Percentiles rank a stretch among this genome's conserved stretches.
These are phyloP conservation scores for Huntiella omanensis DNA, from an alignment of 2,329 filamentous ascomycete genomes.

Conservation along the genomic window DNA sequence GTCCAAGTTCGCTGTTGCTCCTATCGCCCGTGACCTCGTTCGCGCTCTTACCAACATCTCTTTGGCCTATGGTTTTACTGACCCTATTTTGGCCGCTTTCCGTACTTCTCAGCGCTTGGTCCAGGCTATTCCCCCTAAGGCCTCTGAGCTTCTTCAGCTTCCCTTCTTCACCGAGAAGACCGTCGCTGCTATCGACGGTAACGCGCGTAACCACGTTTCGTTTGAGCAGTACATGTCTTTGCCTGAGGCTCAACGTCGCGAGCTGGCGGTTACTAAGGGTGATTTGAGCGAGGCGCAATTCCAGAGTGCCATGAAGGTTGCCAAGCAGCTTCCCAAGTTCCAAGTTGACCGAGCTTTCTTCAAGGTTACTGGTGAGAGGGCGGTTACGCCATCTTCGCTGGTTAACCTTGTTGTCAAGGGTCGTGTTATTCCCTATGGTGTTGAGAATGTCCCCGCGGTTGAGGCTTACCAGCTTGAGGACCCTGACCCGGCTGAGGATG, in stretches of 20 bases:
- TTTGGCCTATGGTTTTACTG: slow-evolving; percentile 69
- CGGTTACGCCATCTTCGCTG: slow-evolving; percentile 78
- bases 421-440: slow-evolving; percentile 77
- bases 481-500: slow-evolving; percentile 79
- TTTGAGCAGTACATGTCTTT: slow-evolving; percentile 81
- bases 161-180: slow-evolving; percentile 61
- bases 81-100: slow-evolving; percentile 67
- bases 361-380: slow-evolving; percentile 90
- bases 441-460: slow-evolving; percentile 52
- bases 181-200: slow-evolving; percentile 50
- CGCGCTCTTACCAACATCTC: slow-evolving; percentile 75
- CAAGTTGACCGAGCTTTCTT: slow-evolving; percentile 88
- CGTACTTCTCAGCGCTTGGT: slow-evolving; percentile 70
- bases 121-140: slow-evolving; percentile 67
- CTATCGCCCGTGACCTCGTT: slow-evolving; percentile 68
- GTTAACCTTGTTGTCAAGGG: slow-evolving; percentile 92
- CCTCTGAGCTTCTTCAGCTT: slow-evolving; percentile 79
- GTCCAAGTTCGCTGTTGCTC: slow-evolving; percentile 77
- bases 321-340: slow-evolving; percentile 66
- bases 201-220: slow-evolving; percentile 54
- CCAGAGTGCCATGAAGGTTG: slow-evolving; percentile 53
- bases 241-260: slow-evolving; percentile 53
- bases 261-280: slow-evolving; percentile 47
- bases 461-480: slow-evolving; percentile 72
- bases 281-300: slow-evolving; percentile 65